A percentile compares a stretch with the other conserved stretches of the same genome.
These are phyloP conservation scores for Nemania serpens DNA, from an alignment of 2,329 filamentous ascomycete genomes.

Conservation along the genomic window DNA sequence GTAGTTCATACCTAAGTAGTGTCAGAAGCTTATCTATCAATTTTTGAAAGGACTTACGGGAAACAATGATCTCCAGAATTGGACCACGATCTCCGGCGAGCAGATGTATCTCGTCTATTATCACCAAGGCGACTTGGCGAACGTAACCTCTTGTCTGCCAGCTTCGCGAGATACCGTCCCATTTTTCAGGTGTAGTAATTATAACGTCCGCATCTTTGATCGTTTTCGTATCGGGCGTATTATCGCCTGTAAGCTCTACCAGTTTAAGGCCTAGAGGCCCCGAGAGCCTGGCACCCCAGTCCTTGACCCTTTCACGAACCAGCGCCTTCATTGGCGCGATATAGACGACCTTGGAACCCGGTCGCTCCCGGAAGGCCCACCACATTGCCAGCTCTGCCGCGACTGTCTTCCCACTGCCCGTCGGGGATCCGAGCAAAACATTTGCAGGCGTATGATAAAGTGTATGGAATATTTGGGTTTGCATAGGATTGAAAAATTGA, in stretches of 20 bases:
- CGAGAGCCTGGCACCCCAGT: constrained; percentile 86
- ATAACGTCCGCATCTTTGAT: constrained; percentile 97
- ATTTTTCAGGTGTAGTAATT: constrained; percentile 99
- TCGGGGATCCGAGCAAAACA: constrained; percentile 92
- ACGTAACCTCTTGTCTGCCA: constrained; percentile 99
- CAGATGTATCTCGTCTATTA: constrained; percentile 97
- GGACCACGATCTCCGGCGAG: constrained; percentile 96
- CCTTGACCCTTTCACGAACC: constrained; percentile 92
- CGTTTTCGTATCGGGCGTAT: constrained; percentile 93
- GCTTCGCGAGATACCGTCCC: constrained; percentile 98
- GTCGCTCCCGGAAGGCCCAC: constrained; percentile 96
- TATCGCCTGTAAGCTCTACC: constrained; percentile 96
- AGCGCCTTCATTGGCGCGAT: constrained; percentile 99
- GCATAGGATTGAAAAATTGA: constrained; percentile 98
- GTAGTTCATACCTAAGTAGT: constrained; percentile 83
- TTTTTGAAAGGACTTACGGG: constrained; percentile 49
- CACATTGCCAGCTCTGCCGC: constrained; percentile 97
- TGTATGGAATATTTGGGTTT: constrained; percentile 97
- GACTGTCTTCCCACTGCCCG: constrained; percentile 96
- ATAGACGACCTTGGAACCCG: constrained; percentile 96
- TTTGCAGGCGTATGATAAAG: constrained; percentile 92
- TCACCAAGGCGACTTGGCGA: constrained; percentile 90
- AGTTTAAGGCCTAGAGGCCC: constrained; percentile 83
- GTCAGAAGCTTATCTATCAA: constrained; percentile 6
- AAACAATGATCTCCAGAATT: constrained; percentile 96